Evolutionary conservation across 2,329 filamentous ascomycete genomes (phyloP).

Genomic region (Parascedosporium putredinis): DNA sequence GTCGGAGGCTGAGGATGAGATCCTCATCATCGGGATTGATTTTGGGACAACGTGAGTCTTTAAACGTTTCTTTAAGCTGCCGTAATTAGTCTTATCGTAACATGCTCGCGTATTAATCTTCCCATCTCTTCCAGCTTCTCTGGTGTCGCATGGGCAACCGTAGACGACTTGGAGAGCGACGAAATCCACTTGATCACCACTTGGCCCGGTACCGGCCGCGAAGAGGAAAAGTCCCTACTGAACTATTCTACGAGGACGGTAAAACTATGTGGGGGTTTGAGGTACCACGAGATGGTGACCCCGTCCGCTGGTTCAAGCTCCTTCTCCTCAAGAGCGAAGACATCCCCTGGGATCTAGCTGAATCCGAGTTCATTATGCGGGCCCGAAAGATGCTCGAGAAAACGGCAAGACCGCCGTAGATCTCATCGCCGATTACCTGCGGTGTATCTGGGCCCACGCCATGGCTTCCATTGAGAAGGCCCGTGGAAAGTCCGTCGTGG

Average conservation of each 20-base stretch:
- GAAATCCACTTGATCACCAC: slow-evolving; percentile 20
- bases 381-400: neutral
- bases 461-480: slow-evolving; percentile 17
- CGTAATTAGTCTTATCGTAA: too few species aligned
- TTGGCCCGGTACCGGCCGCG: slow-evolving; percentile 18
- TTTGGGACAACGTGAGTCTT: slow-evolving; percentile 33
- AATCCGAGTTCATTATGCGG: slow-evolving; percentile 14
- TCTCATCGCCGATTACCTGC: slow-evolving; percentile 22
- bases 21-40: slow-evolving; percentile 30
- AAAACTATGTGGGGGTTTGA: slow-evolving; percentile 22
- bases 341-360: slow-evolving; percentile 14
- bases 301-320: slow-evolving; percentile 31
- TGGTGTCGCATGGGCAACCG: slow-evolving; percentile 29
- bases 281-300: slow-evolving; percentile 13
- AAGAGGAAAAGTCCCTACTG: slow-evolving; percentile 23
- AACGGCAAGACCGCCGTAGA: slow-evolving; percentile 16
- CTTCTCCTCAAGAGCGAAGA: slow-evolving; percentile 24
- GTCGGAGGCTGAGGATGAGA: slow-evolving; percentile 8
- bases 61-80: neutral
- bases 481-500: slow-evolving; percentile 15
- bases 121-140: slow-evolving; percentile 21
- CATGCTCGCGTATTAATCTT: too few species aligned
- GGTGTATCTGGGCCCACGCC: slow-evolving; percentile 22
- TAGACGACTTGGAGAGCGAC: slow-evolving; percentile 11
- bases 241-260: slow-evolving; percentile 13